Evolutionary conservation across 2,329 filamentous ascomycete species (phyloP).

Genomic region (Curvularia sp.): DNA sequence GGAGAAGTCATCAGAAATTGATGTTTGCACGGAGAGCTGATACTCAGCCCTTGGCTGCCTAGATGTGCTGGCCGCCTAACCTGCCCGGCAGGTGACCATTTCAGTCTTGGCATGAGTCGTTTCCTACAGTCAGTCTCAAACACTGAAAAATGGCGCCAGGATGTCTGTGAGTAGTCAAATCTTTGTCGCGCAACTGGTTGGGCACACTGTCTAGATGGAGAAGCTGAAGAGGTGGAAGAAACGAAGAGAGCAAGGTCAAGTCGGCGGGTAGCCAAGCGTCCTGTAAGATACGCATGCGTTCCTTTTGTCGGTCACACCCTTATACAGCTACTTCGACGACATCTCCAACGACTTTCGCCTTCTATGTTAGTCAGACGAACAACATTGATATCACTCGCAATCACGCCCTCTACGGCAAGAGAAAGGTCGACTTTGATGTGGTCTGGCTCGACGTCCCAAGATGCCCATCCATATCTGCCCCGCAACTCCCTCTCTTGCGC

Average conservation of each 20-base stretch:
- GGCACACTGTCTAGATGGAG: too few species aligned
- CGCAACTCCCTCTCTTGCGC: slow-evolving; percentile 5
- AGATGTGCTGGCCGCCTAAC: too few species aligned
- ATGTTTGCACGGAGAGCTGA: too few species aligned
- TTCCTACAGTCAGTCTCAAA: too few species aligned
- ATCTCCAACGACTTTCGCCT: not conserved
- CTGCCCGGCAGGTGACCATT: too few species aligned
- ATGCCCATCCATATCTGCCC: slow-evolving; percentile 3
- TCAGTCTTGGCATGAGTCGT: too few species aligned
- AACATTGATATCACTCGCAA: not conserved
- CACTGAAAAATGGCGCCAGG: too few species aligned
- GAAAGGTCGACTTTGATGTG: not conserved
- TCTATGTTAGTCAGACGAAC: not conserved
- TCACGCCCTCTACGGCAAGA: not conserved
- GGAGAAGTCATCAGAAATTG: too few species aligned
- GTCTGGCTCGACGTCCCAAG: not conserved
- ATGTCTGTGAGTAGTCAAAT: too few species aligned
- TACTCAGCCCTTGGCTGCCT: too few species aligned
- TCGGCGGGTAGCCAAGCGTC: not conserved
- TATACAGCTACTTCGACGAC: not conserved
- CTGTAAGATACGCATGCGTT: not conserved
- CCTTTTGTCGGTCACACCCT: not conserved
- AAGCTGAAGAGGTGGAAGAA: too few species aligned
- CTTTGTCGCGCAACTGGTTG: too few species aligned
- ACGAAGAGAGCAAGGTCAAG: not conserved